Evolutionary conservation across 2,329 filamentous ascomycete genomes (phyloP).

Genomic region (Phialocephala sp.): DNA sequence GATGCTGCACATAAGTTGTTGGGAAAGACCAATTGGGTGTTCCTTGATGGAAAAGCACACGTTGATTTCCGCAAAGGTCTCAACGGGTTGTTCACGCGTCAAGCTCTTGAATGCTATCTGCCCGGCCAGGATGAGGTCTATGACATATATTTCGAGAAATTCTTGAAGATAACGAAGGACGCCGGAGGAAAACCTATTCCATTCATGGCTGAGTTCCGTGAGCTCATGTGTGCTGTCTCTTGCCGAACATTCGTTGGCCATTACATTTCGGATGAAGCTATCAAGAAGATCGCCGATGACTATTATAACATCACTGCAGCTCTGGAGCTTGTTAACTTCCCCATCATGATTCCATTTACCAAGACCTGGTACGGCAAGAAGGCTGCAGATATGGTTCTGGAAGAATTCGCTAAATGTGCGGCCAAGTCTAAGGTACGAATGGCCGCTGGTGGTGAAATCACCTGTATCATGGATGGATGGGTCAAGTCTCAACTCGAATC

Average conservation of each 20-base stretch:
- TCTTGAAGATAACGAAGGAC: constrained; percentile 75
- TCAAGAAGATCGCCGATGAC: constrained; percentile 94
- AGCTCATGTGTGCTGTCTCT: constrained; percentile 92
- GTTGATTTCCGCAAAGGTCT: constrained; percentile 97
- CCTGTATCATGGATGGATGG: constrained; percentile 97
- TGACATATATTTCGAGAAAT: constrained; percentile 81
- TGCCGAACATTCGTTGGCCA: constrained; percentile 97
- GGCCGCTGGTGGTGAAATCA: constrained; percentile 82
- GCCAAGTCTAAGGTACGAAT: constrained; percentile 93
- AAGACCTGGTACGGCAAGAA: constrained; percentile 98
- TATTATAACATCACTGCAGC: constrained; percentile 97
- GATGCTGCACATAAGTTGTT: constrained; percentile 94
- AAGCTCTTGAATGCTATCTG: constrained; percentile 85
- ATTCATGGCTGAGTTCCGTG: constrained; percentile 92
- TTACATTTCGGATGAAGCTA: constrained; percentile 87
- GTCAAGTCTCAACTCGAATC: constrained; percentile 87
- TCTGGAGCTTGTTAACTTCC: constrained; percentile 97
- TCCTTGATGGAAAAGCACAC: constrained; percentile 92
- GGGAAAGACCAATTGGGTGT: constrained; percentile 93
- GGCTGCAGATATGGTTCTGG: constrained; percentile 88
- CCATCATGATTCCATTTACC: constrained; percentile 92
- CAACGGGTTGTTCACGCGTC: constrained; percentile 91
- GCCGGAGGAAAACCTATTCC: constrained; percentile 75
- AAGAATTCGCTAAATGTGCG: constrained; percentile 88
- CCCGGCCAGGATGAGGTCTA: constrained; percentile 94